Evolutionary conservation across 2,329 filamentous ascomycete genomes (phyloP).

Genomic region (Claviceps sp.): DNA sequence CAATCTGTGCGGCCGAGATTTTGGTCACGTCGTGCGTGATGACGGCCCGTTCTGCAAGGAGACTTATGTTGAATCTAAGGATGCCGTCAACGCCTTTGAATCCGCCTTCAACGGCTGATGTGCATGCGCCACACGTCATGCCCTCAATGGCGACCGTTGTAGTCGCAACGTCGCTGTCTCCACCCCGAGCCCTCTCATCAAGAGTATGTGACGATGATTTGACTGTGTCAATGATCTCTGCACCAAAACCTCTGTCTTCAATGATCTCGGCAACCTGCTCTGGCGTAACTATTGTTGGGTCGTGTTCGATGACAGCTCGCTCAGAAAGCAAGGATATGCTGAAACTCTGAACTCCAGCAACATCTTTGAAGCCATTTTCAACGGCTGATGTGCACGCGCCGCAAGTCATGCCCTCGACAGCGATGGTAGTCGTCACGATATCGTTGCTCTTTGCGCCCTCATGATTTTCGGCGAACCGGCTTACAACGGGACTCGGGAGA

Average conservation of each 20-base stretch:
- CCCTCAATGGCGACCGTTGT: conserved; percentile 86
- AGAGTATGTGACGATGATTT: conserved; percentile 21
- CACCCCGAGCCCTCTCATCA: conserved; percentile 16
- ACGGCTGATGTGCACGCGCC: conserved; percentile 80
- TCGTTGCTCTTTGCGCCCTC: conserved; percentile 25
- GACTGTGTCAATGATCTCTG: conserved; percentile 61
- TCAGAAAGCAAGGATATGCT: conserved; percentile 76
- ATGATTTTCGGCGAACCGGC: conserved; percentile 22
- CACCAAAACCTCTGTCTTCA: conserved; percentile 67
- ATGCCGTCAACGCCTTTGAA: conserved; percentile 68
- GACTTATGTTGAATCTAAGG: conserved; percentile 83
- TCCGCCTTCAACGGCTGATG: conserved; percentile 74
- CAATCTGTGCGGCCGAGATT: conserved; percentile 60
- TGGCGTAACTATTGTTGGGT: conserved; percentile 39
- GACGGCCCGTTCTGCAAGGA: conserved; percentile 83
- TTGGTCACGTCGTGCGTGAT: conserved; percentile 67
- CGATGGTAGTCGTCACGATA: conserved; percentile 57
- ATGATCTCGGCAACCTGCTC: conserved; percentile 45
- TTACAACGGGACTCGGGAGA: conserved; percentile 41
- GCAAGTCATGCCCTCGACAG: conserved; percentile 81
- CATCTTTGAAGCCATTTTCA: conserved; percentile 64
- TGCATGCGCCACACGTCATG: conserved; percentile 97
- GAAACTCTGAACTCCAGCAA: conserved; percentile 59
- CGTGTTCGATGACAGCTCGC: conserved; percentile 73
- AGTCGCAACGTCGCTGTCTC: conserved; percentile 36